These are phyloP conservation scores for Suillus subaureus DNA, from an alignment of 768 basidiomycete genomes.

Conservation along the genomic window DNA sequence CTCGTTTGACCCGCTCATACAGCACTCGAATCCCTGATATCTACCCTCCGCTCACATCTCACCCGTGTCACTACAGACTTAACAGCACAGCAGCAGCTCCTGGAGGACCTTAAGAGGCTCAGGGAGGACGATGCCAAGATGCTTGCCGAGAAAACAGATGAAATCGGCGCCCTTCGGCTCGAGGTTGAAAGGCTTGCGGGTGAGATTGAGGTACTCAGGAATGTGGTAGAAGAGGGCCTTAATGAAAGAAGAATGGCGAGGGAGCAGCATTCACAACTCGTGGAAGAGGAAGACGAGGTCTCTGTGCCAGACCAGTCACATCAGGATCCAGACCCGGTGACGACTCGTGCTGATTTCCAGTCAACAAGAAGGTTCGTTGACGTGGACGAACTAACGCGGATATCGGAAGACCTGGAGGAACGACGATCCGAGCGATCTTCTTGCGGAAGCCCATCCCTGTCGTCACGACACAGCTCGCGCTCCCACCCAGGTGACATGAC, in stretches of 20 bases:
- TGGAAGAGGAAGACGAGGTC: slow-evolving; percentile 12
- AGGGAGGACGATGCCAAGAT: slow-evolving; percentile 64
- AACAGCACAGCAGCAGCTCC: slow-evolving; percentile 70
- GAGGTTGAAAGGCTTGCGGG: slow-evolving; percentile 83
- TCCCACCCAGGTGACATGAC: slow-evolving; percentile 7
- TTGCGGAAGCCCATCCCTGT: slow-evolving; percentile 20
- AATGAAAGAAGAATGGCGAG: slow-evolving; percentile 65
- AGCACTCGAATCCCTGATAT: slow-evolving; percentile 84
- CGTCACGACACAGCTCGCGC: slow-evolving; percentile 18
- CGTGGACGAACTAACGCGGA: slow-evolving; percentile 60
- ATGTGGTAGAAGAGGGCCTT: slow-evolving; percentile 85
- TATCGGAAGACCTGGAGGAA: slow-evolving; percentile 68
- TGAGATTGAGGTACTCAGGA: slow-evolving; percentile 86
- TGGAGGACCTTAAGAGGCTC: slow-evolving; percentile 63
- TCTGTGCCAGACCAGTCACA: slow-evolving; percentile 11
- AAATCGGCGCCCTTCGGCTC: slow-evolving; percentile 65
- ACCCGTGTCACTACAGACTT: slow-evolving; percentile 78
- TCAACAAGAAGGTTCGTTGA: slow-evolving; percentile 46
- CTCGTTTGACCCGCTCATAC: slow-evolving; percentile 15
- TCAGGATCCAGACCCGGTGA: slow-evolving; percentile 18
- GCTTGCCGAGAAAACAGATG: slow-evolving; percentile 60
- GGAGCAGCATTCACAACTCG: slow-evolving; percentile 36
- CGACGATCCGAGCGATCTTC: slow-evolving; percentile 54
- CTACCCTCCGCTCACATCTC: slow-evolving; percentile 72
- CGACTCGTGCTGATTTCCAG: slow-evolving; percentile 7